Percentiles rank a stretch among this genome's conserved stretches.
Evolutionary conservation across 140 eudicot species (phyloP).

Genomic region (Anethum foeniculum): DNA sequence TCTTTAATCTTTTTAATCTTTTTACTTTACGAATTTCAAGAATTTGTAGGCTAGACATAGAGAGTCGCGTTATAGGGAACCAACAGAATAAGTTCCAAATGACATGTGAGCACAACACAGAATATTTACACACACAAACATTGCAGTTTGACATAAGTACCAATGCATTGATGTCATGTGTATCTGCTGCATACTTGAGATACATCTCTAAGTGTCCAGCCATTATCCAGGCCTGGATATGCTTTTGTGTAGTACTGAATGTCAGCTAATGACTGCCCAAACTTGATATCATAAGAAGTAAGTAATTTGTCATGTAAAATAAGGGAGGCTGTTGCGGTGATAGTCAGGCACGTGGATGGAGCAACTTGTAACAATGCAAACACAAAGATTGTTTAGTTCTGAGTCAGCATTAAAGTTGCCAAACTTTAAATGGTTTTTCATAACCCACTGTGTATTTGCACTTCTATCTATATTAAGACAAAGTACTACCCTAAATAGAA

Average conservation of each 20-base stretch:
- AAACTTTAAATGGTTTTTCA: neutral
- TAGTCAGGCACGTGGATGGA: neutral
- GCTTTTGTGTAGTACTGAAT: neutral
- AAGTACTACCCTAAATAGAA: neutral
- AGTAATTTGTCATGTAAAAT: neutral
- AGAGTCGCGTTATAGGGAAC: neutral
- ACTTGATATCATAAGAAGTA: neutral
- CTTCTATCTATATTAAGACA: neutral
- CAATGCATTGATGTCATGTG: neutral
- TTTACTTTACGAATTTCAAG: too few species aligned
- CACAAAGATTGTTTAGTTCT: neutral
- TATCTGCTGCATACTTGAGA: neutral
- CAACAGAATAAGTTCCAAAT: neutral
- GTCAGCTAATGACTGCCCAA: neutral
- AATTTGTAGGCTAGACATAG: neutral
- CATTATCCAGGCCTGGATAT: neutral
- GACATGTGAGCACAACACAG: neutral
- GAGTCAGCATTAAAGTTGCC: neutral
- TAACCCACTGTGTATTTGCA: neutral
- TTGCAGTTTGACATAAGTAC: neutral
- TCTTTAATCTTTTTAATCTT: too few species aligned
- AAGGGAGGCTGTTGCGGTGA: neutral
- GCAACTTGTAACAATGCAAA: neutral
- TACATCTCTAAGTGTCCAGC: neutral
- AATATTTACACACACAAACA: neutral